These are phyloP conservation scores for Cercospora beticola DNA, from an alignment of 2,329 filamentous ascomycete species.

Conservation along the genomic window DNA sequence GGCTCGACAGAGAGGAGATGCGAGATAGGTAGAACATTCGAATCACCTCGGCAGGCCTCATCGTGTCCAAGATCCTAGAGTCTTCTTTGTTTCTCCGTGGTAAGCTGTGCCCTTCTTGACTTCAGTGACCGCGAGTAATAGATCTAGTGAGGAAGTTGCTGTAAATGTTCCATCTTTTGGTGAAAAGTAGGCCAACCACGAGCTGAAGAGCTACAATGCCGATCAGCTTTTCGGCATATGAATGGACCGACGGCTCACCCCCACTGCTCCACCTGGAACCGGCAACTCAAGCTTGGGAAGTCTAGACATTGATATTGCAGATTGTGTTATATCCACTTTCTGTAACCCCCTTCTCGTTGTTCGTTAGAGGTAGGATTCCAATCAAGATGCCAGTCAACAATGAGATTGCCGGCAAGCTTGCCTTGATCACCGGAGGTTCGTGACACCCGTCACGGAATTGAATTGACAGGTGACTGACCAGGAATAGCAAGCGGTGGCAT, in stretches of 20 bases:
- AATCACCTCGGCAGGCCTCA: no score
- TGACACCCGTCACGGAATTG: no score
- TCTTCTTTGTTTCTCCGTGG: no score
- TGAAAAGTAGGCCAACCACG: no score
- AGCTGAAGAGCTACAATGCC: no score
- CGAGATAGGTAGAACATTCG: no score
- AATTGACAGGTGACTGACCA: not conserved
- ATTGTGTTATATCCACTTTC: not conserved
- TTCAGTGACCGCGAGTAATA: no score
- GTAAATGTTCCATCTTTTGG: no score
- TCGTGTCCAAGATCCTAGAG: no score
- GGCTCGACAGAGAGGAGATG: no score
- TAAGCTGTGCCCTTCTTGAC: no score
- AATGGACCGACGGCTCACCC: not conserved
- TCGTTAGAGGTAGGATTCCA: not conserved
- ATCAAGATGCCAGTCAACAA: slow-evolving; percentile 35
- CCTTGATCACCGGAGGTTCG: slow-evolving; percentile 61
- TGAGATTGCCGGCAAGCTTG: slow-evolving; percentile 53
- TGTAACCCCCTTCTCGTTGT: not conserved
- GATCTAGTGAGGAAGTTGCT: no score
- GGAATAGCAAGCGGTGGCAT: slow-evolving; percentile 48
- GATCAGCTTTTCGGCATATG: slow-evolving; percentile 4
- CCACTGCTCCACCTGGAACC: not conserved
- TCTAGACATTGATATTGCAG: not conserved
- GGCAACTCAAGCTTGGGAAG: not conserved